Evolutionary conservation across 805 yeast species (phyloP).

Genomic region (Wickerhamomyces chaumierensis): DNA sequence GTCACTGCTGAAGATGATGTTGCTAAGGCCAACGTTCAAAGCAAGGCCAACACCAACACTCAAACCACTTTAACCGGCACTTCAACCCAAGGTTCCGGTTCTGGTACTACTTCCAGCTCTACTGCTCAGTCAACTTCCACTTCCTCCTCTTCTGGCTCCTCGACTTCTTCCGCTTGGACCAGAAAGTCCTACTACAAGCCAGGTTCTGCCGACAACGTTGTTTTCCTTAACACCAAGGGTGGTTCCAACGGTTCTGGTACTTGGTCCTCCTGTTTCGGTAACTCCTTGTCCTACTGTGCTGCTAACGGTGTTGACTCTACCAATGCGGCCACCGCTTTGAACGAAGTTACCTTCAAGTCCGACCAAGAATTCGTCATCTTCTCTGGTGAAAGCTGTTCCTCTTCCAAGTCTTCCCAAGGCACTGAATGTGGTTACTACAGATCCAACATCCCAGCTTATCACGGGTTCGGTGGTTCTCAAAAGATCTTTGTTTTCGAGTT

Average conservation of each 20-base stretch:
- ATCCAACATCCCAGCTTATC: slow-evolving; percentile 80
- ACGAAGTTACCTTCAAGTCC: slow-evolving; percentile 58
- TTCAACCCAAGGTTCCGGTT: slow-evolving; percentile 9
- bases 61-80: slow-evolving; percentile 8
- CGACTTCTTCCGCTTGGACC: slow-evolving; percentile 46
- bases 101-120: slow-evolving; percentile 21
- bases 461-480: slow-evolving; percentile 77
- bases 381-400: slow-evolving; percentile 53
- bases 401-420: slow-evolving; percentile 19
- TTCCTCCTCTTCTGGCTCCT: slow-evolving; percentile 19
- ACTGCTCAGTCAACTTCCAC: slow-evolving; percentile 21
- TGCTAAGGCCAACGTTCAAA: slow-evolving; percentile 3
- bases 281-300: slow-evolving; percentile 79
- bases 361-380: slow-evolving; percentile 76
- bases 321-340: slow-evolving; percentile 53
- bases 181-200: slow-evolving; percentile 69
- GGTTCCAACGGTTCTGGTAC: slow-evolving; percentile 76
- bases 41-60: slow-evolving; percentile 5
- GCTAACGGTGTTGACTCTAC: slow-evolving; percentile 71
- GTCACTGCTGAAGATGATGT: slow-evolving; percentile 18
- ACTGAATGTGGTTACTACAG: slow-evolving; percentile 77
- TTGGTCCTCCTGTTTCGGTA: slow-evolving; percentile 81
- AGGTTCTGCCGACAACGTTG: slow-evolving; percentile 59
- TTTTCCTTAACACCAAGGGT: slow-evolving; percentile 83
- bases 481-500: slow-evolving; percentile 92